phyloP scores from a whole-genome alignment of 306 rosid genomes.

The Prunus salicina region DNA sequence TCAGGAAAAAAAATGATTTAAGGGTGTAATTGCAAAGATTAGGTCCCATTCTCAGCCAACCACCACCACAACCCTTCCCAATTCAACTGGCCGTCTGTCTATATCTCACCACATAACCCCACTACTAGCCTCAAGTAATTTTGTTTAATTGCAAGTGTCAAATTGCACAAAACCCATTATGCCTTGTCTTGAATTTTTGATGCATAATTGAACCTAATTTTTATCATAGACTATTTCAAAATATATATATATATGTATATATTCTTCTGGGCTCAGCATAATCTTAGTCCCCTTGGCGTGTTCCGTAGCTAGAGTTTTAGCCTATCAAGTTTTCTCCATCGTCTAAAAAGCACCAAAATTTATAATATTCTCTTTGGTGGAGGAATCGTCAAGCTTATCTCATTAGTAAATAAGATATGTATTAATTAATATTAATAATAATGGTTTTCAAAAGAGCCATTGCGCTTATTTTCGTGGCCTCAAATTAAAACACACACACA shows the following conservation, averaged over 20 bases:
- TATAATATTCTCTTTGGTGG: slow-evolving; percentile 44
- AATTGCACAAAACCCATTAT: neutral
- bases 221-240: slow-evolving; percentile 4
- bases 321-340: slow-evolving; percentile 19
- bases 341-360: slow-evolving; percentile 33
- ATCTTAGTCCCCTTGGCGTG: slow-evolving; percentile 19
- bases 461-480: slow-evolving; percentile 39
- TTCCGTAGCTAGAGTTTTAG: slow-evolving; percentile 26
- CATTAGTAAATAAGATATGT: neutral
- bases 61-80: neutral
- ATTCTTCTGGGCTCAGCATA: slow-evolving; percentile 1
- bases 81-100: neutral
- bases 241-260: too few relatives aligned
- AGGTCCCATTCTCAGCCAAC: slow-evolving; percentile 19
- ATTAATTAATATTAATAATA: neutral
- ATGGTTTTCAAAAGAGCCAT: slow-evolving; percentile 5
- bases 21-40: slow-evolving; percentile 22
- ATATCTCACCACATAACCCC: neutral
- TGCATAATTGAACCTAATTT: slow-evolving; percentile 13
- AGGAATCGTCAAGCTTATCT: slow-evolving; percentile 43
- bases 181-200: neutral
- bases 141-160: slow-evolving; percentile 18
- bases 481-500: neutral
- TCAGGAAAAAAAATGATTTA: slow-evolving; percentile 1
- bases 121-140: slow-evolving; percentile 1